Base-by-base conservation (phyloP, 2,329 filamentous ascomycete species). In the Huntiella moniliformis region DNA sequence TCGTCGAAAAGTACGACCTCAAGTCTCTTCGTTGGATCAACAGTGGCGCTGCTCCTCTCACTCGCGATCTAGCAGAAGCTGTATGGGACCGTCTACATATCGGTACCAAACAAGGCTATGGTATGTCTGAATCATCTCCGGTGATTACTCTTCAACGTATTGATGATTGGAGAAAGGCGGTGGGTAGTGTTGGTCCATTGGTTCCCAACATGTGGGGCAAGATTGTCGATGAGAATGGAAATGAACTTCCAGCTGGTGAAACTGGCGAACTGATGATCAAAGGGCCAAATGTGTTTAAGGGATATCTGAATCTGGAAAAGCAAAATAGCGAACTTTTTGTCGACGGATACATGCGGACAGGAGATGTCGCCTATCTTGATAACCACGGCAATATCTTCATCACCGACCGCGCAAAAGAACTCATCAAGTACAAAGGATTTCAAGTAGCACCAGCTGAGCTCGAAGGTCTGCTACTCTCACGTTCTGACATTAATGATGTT, bases 31-130 rank as follows among this genome's bases (percentile, higher is more conserved):
- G 82, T 39, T 87, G 87, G 73, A 67, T 94, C 67, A 91, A 86
- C 61, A 87, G 76, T 0, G 88, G 83, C 17, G 88, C 87, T 0
- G 87, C 88, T 1, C 88, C 88, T 0, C 65, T 95, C 36, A 88
- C 84, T 0, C 66, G 68, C 31, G 85, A 94, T 51, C 71, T 96
- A 2, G 81, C 88, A 1, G 74, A 85, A 46, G 71, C 75, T 6
- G 73, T 91, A 3, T 82, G 83, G 66, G 61, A 72, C 15, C 74
- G 86, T 5, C 73, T 91, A 49, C 76, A 76, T 44, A 68, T 92
- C 15, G 79, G 79, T 2, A 76, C 94, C 50, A 95, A 94, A 67
- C 88, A 96, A 62, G 87, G 83, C 13, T 96, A 94, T 57, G 88
- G 88, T 0, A 69, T 96, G 4, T 85, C 78, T 4, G 88, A 96